Evolutionary conservation across 2,329 filamentous ascomycete genomes (phyloP).

Genomic region (Leptographium radiaticola): DNA sequence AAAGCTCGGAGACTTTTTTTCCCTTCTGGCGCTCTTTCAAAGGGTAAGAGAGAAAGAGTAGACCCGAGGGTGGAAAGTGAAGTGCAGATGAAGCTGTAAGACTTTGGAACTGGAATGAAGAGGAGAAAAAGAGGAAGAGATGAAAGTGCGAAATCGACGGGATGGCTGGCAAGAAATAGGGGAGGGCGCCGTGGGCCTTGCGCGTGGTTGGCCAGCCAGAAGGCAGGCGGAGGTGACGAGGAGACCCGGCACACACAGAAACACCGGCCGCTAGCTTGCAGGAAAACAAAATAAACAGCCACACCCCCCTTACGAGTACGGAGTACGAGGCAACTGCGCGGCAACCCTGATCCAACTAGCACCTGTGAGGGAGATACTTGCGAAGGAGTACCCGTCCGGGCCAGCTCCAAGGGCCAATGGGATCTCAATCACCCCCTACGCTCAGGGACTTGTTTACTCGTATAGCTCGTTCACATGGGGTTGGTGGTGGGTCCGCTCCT

Average conservation of each 20-base stretch:
- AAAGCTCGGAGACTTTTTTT: conserved; percentile 32
- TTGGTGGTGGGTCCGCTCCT: neutral
- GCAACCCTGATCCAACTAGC: neutral
- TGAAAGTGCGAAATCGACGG: conserved; percentile 5
- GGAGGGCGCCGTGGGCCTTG: conserved; percentile 4
- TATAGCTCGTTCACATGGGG: neutral
- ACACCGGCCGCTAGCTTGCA: neutral
- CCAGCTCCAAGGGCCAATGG: neutral
- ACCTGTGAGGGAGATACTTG: neutral
- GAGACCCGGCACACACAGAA: neutral
- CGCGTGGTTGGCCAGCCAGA: conserved; percentile 2
- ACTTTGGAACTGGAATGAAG: conserved; percentile 5
- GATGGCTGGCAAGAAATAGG: conserved; percentile 8
- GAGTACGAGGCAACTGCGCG: neutral
- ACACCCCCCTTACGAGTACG: neutral
- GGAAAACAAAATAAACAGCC: conserved; percentile 4
- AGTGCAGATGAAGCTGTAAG: neutral
- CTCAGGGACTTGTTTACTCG: neutral
- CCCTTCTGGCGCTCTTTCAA: conserved; percentile 23
- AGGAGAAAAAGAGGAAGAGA: conserved; percentile 11
- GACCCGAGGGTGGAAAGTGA: conserved; percentile 4
- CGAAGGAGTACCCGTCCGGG: neutral
- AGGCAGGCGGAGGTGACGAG: neutral
- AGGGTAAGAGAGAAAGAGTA: conserved; percentile 44
- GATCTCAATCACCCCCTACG: neutral